Evolutionary conservation across 768 basidiomycete genomes (phyloP), one percentile per base, ranked within the genome.

Genomic region (Dentipellis sp.): DNA sequence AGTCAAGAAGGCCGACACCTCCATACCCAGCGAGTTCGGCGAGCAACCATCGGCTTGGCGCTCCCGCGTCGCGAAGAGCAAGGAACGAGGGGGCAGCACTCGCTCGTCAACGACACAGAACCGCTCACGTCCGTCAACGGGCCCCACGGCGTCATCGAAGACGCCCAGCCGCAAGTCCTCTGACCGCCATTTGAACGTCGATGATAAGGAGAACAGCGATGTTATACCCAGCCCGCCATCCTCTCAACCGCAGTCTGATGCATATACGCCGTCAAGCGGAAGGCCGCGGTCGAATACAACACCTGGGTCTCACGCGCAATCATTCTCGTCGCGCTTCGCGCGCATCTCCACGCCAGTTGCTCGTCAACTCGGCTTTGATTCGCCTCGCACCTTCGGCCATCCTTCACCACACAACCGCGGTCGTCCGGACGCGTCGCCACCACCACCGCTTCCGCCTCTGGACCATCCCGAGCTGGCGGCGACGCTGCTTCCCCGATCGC

Each of bases 361-460:
- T 57, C 64, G 53, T 51, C 62, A 66, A 38, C 50, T 52, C 12
- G 57, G 52, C 38, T 57, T 60, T 23, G 70, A 72, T 59, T 75
- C 75, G 21, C 75, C 75, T 10, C 69, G 63, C 54, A 77, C 75
- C 0, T 74, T 75, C 57, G 75, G 76, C 9, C 56, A 68, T 36
- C 68, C 68, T 7, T 73, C 75, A 17, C 73, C 72, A 51, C 58
- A 59, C 52, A 48, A 59, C 62, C 51, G 55, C 58, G 59, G 62
- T 37, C 59, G 59, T 65, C 67, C 62, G 64, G 67, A 60, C 59
- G 68, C 60, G 47, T 71, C 73, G 17, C 64, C 70, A 34, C 81
- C 82, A 7, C 82, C 82, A 9, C 81, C 82, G 12, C 63, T 84
- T 37, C 81, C 82, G n/a, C 72, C 79, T 14, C 72, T 82, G 29